Percentiles rank a stretch among this genome's conserved stretches.
Evolutionary conservation across 441 rosid species (phyloP).

Genomic region (Mallotus repandus): DNA sequence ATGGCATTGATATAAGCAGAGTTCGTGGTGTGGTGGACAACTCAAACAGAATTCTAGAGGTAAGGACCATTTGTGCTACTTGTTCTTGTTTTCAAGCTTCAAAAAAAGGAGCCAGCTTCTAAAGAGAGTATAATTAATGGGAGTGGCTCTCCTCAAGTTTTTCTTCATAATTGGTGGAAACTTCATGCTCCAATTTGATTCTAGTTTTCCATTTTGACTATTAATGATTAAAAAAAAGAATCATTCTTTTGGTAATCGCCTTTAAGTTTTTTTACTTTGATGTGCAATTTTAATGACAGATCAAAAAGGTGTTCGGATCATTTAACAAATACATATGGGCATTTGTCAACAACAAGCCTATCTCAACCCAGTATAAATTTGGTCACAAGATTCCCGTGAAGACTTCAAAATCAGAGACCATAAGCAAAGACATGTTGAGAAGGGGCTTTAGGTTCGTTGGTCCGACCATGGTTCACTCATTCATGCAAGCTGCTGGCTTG

Average conservation of each 20-base stretch:
- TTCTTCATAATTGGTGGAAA: no score
- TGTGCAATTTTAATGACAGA: conserved; percentile 27
- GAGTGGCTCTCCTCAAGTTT: no score
- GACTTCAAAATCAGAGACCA: conserved; percentile 73
- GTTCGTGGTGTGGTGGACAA: conserved; percentile 65
- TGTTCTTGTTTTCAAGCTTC: no score
- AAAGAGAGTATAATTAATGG: neutral
- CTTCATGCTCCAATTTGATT: no score
- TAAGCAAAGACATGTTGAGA: conserved; percentile 81
- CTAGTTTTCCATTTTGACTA: no score
- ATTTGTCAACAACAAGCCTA: conserved; percentile 55
- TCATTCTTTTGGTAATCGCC: neutral
- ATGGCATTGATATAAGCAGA: conserved; percentile 52
- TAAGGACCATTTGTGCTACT: conserved; percentile 3
- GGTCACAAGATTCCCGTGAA: conserved; percentile 65
- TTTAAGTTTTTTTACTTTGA: neutral
- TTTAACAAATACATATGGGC: conserved; percentile 69
- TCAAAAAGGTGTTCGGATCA: conserved; percentile 57
- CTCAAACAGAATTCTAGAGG: conserved; percentile 60
- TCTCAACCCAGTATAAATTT: conserved; percentile 45
- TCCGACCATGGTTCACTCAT: conserved; percentile 64
- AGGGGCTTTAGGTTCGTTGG: conserved; percentile 74
- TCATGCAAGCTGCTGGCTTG: conserved; percentile 89
- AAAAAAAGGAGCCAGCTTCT: no score
- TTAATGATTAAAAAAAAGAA: neutral